phyloP scores from a whole-genome alignment of 164 flowering plant species.

The Sextonia rubra region DNA sequence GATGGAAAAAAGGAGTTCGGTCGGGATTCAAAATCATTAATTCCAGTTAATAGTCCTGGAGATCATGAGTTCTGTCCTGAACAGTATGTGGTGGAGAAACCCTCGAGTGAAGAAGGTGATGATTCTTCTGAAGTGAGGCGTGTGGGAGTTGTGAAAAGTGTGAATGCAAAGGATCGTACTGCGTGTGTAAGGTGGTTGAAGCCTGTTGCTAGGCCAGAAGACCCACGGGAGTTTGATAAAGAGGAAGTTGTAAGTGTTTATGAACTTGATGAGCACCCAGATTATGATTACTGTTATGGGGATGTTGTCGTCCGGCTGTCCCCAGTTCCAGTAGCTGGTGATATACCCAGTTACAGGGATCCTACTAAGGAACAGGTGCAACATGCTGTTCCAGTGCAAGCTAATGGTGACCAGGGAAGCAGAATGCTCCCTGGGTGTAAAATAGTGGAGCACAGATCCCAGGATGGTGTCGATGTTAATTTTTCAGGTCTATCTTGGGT shows the following conservation, averaged over 20 bases:
- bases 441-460: conserved; percentile 28
- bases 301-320: conserved; percentile 88
- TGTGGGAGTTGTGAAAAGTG: conserved; percentile 89
- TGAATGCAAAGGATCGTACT: conserved; percentile 88
- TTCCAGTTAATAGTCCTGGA: conserved; percentile 88
- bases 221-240: conserved; percentile 74
- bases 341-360: conserved; percentile 15
- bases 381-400: conserved; percentile 20
- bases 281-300: conserved; percentile 96
- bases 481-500: conserved; percentile 89
- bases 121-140: conserved; percentile 55
- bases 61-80: conserved; percentile 95
- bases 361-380: conserved; percentile 28
- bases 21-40: conserved; percentile 50
- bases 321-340: conserved; percentile 45
- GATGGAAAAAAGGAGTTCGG: conserved; percentile 58
- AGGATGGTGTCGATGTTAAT: conserved; percentile 24
- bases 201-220: conserved; percentile 78
- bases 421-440: conserved; percentile 15
- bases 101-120: conserved; percentile 54
- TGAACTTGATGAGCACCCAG: conserved; percentile 94
- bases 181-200: conserved; percentile 91
- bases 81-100: conserved; percentile 93
- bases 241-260: conserved; percentile 97
- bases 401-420: conserved; percentile 17